Base-by-base conservation (phyloP, 106 monocot species). In the Dendrobium catenatum region DNA sequence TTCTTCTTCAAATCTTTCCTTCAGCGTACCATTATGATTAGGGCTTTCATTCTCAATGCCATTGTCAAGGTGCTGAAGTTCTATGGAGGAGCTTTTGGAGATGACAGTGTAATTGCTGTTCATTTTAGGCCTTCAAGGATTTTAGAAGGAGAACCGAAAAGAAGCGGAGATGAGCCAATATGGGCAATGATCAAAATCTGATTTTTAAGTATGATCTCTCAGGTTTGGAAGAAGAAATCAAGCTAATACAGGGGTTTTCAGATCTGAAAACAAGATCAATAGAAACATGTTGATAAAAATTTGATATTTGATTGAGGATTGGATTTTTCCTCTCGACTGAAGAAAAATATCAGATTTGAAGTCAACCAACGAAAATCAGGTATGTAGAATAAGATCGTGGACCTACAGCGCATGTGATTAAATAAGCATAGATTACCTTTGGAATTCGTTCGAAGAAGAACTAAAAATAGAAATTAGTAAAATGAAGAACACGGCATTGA, bases 41-140 rank as follows among this genome's bases (percentile, higher is more conserved):
- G 74, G 58, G 37, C 17, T 49, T 24, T 27, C 37, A 37, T 13
- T n/a, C 2, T 59, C 47, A 46, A 44, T 13, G 22, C 44, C 9
- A 48, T 43, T 68, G 72, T 41, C 49, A 72, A 77, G 83, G 37
- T 54, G 16, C 49, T 88, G 86, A 80, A 91, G 88, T 54, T 91
- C 90, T 33, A 91, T 68, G 78, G 84, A 85, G 61, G 87, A 79
- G 43, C 29, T 56, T 33, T 33, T 54, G 41, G 89, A 78, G 61
- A 87, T 26, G 5, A 68, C 61, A 5, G 90, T 83, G 59, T 90
- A 90, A 31, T 75, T 77, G 61, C 79, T 85, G 55, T 79, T 75
- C 90, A 87, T 90, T 2, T 74, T 74, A 42, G 42, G 29, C n/a
- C 16, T 70, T 13, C 11, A 74, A 7, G 43, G 19, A 11, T 43